A percentile compares a stretch with the other conserved stretches of the same genome.
phyloP scores from a whole-genome alignment of 352 stramenopile genomes.

The Phytophthora boehmeriae region DNA sequence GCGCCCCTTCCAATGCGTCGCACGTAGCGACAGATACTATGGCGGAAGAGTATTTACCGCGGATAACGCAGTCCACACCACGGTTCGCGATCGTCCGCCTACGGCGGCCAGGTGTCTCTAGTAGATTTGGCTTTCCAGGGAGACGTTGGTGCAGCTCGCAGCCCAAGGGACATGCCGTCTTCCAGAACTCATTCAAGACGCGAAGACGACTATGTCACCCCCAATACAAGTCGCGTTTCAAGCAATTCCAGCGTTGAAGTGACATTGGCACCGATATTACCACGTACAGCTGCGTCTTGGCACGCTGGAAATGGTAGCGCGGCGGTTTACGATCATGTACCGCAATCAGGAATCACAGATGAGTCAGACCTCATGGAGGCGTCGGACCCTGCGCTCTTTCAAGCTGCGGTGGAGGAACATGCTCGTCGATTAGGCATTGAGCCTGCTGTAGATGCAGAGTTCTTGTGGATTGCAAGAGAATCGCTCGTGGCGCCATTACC shows the following conservation, averaged over 20 bases:
- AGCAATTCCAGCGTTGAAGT: conserved; percentile 12
- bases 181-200: conserved; percentile 26
- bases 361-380: conserved; percentile 63
- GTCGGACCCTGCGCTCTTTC: conserved; percentile 70
- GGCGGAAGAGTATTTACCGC: conserved; percentile 26
- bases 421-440: conserved; percentile 74
- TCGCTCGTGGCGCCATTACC: conserved; percentile 79
- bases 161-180: conserved; percentile 19
- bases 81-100: conserved; percentile 29
- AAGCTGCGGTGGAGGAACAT: conserved; percentile 77
- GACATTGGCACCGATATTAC: conserved; percentile 17
- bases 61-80: conserved; percentile 29
- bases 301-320: conserved; percentile 39
- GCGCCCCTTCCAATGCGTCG: conserved; percentile 5
- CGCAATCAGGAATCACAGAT: conserved; percentile 29
- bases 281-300: conserved; percentile 33
- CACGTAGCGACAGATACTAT: conserved; percentile 12
- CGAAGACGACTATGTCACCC: conserved; percentile 28
- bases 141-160: conserved; percentile 5
- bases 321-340: conserved; percentile 21
- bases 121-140: conserved; percentile 43
- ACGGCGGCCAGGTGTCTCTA: conserved; percentile 31
- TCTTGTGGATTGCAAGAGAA: conserved; percentile 78
- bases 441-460: conserved; percentile 48
- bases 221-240: conserved; percentile 25